These are phyloP conservation scores for Aspergillus pseudonomiae DNA, from an alignment of 2,329 filamentous ascomycete species.

Conservation along the genomic window DNA sequence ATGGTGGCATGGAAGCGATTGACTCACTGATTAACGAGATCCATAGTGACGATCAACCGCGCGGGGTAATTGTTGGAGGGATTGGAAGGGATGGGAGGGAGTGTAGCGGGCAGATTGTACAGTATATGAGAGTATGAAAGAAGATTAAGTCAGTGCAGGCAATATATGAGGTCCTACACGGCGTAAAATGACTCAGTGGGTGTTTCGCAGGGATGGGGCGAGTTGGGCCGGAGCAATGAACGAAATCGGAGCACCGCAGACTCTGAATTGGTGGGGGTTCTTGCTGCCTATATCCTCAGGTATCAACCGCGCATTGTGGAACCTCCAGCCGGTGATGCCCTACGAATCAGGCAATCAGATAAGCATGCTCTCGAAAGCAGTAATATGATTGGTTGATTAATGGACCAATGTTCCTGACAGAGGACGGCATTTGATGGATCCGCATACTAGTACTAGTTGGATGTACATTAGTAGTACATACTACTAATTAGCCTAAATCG, in stretches of 20 bases:
- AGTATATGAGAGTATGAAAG: neutral
- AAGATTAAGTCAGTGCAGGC: neutral
- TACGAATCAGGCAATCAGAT: neutral
- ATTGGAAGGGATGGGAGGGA: conserved; percentile 1
- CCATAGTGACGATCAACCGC: conserved; percentile 48
- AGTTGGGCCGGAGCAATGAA: neutral
- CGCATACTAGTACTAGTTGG: too few species aligned
- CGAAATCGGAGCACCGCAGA: conserved; percentile 9
- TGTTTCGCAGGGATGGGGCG: neutral
- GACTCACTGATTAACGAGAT: conserved; percentile 65
- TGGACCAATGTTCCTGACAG: conserved; percentile 5
- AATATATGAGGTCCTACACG: neutral
- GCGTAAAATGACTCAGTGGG: neutral
- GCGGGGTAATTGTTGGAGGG: conserved; percentile 24
- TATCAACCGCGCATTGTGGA: neutral
- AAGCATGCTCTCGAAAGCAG: neutral
- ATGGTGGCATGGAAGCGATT: conserved; percentile 10
- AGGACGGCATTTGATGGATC: neutral
- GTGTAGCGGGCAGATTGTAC: neutral
- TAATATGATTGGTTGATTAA: neutral
- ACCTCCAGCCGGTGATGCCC: neutral
- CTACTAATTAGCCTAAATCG: neutral
- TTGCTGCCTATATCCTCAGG: neutral
- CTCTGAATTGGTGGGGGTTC: conserved; percentile 4
- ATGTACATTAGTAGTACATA: too few species aligned